Base-by-base conservation (phyloP, 768 basidiomycete genomes). In the Tylopilus subfusipes region DNA sequence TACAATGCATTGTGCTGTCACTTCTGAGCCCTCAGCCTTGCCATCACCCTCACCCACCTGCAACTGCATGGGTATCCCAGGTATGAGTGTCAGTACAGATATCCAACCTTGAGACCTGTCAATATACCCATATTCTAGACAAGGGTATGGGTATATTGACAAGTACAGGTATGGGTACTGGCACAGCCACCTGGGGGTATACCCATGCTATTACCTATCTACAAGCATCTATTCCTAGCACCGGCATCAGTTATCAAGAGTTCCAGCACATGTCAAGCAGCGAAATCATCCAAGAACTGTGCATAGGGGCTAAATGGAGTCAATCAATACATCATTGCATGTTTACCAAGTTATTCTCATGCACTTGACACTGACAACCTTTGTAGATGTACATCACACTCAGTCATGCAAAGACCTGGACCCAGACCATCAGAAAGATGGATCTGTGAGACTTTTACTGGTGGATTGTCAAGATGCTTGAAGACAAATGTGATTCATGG, bases 281-380 rank as follows among this genome's bases (percentile, higher is more conserved):
- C 54, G 18, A 55, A 43, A 7, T 22, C 22, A 34, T 27, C 50
- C 2, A 56, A 56, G 51, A 48, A 56, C 19, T 22, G 21, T 12
- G 27, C 42, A 3, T 56, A 46, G 55, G 40, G 42, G 8, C 19
- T 56, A 2, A 2, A 38, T 2, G 39, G 27, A 0, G 7, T 48
- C 5, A 12, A 56, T 16, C 16, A 12, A 3, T 18, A 40, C 13
- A 30, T 52, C 16, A 48, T 56, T 4, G 40, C 43, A 30, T 7
- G 13, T 44, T 16, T 5, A 27, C 5, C 27, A 5, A 5, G 10
- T 7, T 29, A 8, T 6, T 44, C 5, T 29, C 42, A 27, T 44
- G 13, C 5, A n/a, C n/a, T 1, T 11, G n/a, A 8, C 16, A 14
- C 45, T 46, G 14, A 46, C 19, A 13, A 46, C 11, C 5, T 5